A percentile compares a stretch with the other conserved stretches of the same genome.
These are phyloP conservation scores for Amanita thiersii DNA, from an alignment of 768 basidiomycete species.

Conservation along the genomic window DNA sequence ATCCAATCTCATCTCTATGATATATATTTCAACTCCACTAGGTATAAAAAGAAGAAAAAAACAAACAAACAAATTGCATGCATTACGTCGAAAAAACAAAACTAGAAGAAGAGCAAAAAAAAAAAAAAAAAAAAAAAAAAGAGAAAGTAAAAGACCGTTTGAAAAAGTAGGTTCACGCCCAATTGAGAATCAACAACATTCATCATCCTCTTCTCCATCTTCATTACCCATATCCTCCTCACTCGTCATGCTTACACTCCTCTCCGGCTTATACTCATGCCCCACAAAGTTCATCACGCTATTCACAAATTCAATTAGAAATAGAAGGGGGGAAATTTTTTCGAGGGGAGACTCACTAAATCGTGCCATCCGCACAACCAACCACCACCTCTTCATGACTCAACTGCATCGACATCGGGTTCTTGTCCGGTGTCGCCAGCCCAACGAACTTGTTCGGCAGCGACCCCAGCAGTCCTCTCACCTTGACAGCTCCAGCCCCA, in stretches of 20 bases:
- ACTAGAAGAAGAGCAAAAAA: no score
- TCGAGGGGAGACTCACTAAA: constrained; percentile 60
- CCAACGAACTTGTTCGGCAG: constrained; percentile 68
- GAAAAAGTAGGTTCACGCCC: no score
- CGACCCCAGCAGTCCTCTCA: constrained; percentile 53
- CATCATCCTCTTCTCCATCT: no score
- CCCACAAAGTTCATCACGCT: constrained; percentile 32
- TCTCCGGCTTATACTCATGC: constrained; percentile 19
- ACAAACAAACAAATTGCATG: no score
- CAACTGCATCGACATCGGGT: constrained; percentile 91
- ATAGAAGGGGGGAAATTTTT: constrained; percentile 13
- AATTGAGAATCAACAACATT: no score
- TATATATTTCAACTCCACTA: no score
- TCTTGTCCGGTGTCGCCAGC: constrained; percentile 83
- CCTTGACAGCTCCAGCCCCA: constrained; percentile 20
- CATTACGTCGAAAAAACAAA: no score
- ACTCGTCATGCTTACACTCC: background rate
- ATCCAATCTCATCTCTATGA: no score
- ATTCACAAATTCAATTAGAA: background rate
- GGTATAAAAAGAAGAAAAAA: no score
- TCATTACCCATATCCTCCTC: no score
- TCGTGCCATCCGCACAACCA: constrained; percentile 85
- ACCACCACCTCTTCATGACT: constrained; percentile 89
- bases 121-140: no score
- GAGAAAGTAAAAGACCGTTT: no score